A percentile compares a stretch with the other conserved stretches of the same genome.
Evolutionary conservation across 169 alveolate genomes (phyloP).

Genomic region (Miamiensis avidus): DNA sequence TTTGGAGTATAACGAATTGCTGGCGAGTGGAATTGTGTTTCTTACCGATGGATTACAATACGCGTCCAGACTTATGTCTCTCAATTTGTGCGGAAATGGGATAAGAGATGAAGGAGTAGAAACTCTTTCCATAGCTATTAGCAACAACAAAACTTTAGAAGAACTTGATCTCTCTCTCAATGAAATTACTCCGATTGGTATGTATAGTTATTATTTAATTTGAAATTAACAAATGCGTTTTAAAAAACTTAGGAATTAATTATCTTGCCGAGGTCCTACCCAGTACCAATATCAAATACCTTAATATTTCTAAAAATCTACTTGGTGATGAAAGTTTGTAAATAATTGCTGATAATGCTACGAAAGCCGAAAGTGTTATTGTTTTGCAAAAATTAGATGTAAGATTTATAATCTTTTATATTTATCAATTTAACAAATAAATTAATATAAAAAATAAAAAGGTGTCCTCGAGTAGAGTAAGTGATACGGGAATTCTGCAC

Average conservation of each 20-base stretch:
- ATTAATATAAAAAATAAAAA: conserved; percentile 63
- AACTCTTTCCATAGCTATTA: conserved; percentile 58
- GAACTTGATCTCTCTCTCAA: conserved; percentile 78
- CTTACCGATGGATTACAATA: conserved; percentile 69
- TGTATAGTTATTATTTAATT: background rate
- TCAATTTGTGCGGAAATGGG: conserved; percentile 80
- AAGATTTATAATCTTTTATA: too few relatives aligned
- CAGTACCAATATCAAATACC: conserved; percentile 50
- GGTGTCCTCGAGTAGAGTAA: conserved; percentile 77
- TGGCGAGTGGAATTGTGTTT: conserved; percentile 76
- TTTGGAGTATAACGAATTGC: conserved; percentile 79
- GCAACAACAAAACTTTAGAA: conserved; percentile 56
- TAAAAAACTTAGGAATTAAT: conserved; percentile 30
- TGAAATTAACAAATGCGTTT: background rate
- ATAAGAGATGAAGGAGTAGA: conserved; percentile 81
- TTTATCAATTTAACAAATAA: too few relatives aligned
- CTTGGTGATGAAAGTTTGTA: conserved; percentile 82
- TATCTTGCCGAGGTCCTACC: conserved; percentile 78
- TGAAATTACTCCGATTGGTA: conserved; percentile 79
- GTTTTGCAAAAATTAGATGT: background rate
- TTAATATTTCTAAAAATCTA: conserved; percentile 75
- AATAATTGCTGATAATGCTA: conserved; percentile 68
- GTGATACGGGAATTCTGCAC: conserved; percentile 68
- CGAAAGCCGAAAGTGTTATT: conserved; percentile 39
- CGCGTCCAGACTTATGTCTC: conserved; percentile 47